Evolutionary conservation across 345 rosid species (phyloP).

Genomic region (Boechera retrofracta): DNA sequence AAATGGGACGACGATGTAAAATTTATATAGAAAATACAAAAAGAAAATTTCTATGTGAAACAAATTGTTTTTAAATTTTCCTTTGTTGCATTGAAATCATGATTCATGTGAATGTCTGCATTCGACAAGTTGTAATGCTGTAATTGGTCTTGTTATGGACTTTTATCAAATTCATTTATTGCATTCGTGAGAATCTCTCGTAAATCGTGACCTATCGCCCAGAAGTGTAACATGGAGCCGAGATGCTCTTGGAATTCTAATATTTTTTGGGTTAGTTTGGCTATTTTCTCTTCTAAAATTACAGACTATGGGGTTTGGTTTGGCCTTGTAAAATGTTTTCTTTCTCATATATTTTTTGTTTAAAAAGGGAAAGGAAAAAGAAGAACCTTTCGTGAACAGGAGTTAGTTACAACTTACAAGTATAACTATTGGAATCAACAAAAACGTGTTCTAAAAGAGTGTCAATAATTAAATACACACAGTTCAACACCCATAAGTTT

Average conservation of each 20-base stretch:
- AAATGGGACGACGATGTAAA: conserved; percentile 37
- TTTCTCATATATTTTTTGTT: too few species aligned
- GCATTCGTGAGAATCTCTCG: too few species aligned
- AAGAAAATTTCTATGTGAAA: too few species aligned
- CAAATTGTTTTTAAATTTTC: not conserved
- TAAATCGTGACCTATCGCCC: not conserved
- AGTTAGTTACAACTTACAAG: not conserved
- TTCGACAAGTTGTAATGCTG: too few species aligned
- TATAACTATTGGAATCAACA: not conserved
- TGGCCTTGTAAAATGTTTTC: not conserved
- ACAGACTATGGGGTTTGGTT: not conserved
- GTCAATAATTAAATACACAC: conserved; percentile 18
- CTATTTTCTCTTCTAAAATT: too few species aligned
- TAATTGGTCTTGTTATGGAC: too few species aligned
- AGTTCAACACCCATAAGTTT: not conserved
- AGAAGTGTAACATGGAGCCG: not conserved
- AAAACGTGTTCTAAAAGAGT: not conserved
- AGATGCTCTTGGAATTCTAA: not conserved
- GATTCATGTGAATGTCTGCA: too few species aligned
- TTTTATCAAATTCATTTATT: too few species aligned
- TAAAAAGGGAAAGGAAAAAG: not conserved
- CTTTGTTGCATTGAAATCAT: too few species aligned
- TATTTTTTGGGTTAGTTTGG: not conserved
- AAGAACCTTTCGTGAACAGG: too few species aligned
- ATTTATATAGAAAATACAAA: too few species aligned